Evolutionary conservation across 192 early-diverging fungal species (phyloP).

Genomic region (Gaertneriomyces sp.): DNA sequence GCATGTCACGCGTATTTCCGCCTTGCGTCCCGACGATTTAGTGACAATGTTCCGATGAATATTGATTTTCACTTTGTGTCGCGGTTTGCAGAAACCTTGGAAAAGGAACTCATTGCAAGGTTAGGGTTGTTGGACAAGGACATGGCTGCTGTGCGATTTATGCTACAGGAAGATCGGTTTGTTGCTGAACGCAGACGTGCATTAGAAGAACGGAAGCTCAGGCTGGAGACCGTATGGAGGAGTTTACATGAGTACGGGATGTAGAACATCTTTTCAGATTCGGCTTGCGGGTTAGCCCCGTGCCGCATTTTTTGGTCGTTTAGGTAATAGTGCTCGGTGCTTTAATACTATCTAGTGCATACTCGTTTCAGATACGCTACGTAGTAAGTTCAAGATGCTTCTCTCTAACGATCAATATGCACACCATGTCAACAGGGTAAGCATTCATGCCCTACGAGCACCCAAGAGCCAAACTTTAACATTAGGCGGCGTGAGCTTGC

Average conservation of each 20-base stretch:
- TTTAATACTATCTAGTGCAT: too few relatives aligned
- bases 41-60: constrained; percentile 39
- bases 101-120: constrained; percentile 41
- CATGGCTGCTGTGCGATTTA: constrained; percentile 14
- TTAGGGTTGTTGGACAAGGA: constrained; percentile 43
- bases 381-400: too few relatives aligned
- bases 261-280: not conserved
- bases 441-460: too few relatives aligned
- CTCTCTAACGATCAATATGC: too few relatives aligned
- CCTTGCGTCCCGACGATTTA: constrained; percentile 29
- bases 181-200: constrained; percentile 33
- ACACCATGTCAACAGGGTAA: too few relatives aligned
- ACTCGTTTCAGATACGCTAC: too few relatives aligned
- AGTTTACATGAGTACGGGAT: constrained; percentile 40
- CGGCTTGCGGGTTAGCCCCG: too few relatives aligned
- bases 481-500: too few relatives aligned
- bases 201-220: constrained; percentile 28
- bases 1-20: constrained; percentile 37
- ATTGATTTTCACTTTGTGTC: constrained; percentile 44
- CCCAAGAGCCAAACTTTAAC: too few relatives aligned
- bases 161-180: constrained; percentile 40
- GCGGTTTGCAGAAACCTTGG: constrained; percentile 36
- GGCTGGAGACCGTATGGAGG: constrained; percentile 40
- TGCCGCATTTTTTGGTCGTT: too few relatives aligned
- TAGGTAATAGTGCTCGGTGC: too few relatives aligned